Evolutionary conservation across 495 filamentous ascomycete genomes (phyloP), one percentile per base, ranked within the genome.

Genomic region (Penicillium cataractarum): DNA sequence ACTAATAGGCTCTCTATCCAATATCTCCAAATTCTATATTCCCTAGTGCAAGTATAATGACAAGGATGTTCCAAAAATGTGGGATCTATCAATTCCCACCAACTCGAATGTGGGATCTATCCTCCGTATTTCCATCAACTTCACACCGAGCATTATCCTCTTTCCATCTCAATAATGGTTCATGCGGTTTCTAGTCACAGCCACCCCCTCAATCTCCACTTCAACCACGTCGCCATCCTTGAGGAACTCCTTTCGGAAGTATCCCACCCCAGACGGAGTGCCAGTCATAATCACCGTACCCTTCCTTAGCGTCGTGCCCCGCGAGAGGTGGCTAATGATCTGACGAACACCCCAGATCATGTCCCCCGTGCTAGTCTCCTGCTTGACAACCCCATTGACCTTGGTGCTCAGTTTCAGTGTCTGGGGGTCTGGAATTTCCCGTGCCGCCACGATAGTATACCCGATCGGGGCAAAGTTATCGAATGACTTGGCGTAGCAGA

Each of bases 381-480:
- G 90, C n/a, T 88, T 81, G 10, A 76, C 78, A 62, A 81, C 66
- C 0, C 87, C 90, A 67, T 92, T 92, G 19, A 92, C 62, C 57
- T 81, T 82, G 3, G 85, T 88, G 31, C 63, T 67, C 46, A 91
- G 85, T 51, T 67, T 75, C 22, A 90, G 71, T n/a, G 61, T 72
- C 66, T 89, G 86, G 0, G 88, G 89, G 63, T 72, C 68, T 29
- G 74, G 72, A 55, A 92, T 84, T 54, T 89, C 55, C 0, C 69
- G 65, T 52, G 72, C 67, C 37, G 78, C 80, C 10, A 90, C 84
- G 58, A 92, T 87, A 1, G 85, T 87, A 31, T 89, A 90, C 1
- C 90, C 90, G 57, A 83, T 86, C 0, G 90, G 90, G n/a, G 88
- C 90, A 85, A 88, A 92, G 37, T 86, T 83, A 72, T 93, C 90